Base-by-base conservation (phyloP, 1,139 yeast genomes). In the Zygoascus sp. region DNA sequence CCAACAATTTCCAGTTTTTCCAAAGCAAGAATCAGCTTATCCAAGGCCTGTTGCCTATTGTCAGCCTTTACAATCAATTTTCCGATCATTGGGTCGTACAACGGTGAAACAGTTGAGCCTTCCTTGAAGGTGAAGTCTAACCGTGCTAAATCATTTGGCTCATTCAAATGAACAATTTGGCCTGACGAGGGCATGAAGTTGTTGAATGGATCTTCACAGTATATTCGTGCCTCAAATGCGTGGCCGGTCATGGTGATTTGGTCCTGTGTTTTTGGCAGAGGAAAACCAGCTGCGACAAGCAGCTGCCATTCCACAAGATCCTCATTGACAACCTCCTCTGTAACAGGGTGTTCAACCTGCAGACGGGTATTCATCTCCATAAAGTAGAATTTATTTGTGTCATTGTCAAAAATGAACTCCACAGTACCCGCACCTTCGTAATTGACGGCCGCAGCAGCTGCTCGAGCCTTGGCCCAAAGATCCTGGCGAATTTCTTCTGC, bases 281-380 rank as follows among this genome's bases (percentile, higher is more conserved):
- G 67, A 51, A 61, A 56, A 4, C 96, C 96, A 6, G 45, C 45
- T 5, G 45, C 45, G 6, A 42, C 40, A 17, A 42, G 40, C 58
- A 88, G 83, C 70, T 88, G 96, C 52, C 96, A 95, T 53, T 95
- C 95, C 37, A 88, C 96, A 52, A 88, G 73, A 69, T 88, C 96
- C 50, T 87, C 90, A 55, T 95, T 95, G 23, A 95, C 86, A 61
- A 88, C 88, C 70, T 85, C 95, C 70, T 88, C 83, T 46, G 82
- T 77, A 56, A 78, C 79, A 42, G 82, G 79, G 62, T 78, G 83
- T 66, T 78, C 83, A 42, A 78, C 82, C 60, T 78, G 83, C 49
- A 78, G 75, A 58, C 83, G 71, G 16, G 83, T 81, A 66, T 78
- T 78, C 67, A 78, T 78, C 63, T 78, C 83, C 65, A 78, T 77